Evolutionary conservation across 352 stramenopile genomes (phyloP).

Genomic region (Globisporangium perplexum): DNA sequence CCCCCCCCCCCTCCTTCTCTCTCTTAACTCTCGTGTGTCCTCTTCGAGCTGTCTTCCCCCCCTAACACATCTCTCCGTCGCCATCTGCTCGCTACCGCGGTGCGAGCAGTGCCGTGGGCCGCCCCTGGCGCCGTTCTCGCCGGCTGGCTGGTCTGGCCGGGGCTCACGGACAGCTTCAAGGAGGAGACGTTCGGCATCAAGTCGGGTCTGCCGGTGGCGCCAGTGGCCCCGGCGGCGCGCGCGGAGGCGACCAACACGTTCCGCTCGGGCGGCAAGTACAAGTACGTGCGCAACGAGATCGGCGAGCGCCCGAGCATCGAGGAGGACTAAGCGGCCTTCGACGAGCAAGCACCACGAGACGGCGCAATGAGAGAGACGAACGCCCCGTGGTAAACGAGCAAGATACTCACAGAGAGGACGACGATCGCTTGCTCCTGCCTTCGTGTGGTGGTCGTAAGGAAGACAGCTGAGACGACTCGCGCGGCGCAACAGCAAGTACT

Average conservation of each 20-base stretch:
- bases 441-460: neutral
- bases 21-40: too few species aligned
- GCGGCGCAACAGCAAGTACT: neutral
- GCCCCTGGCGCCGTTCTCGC: slow-evolving; percentile 41
- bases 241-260: slow-evolving; percentile 22
- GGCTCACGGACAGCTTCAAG: slow-evolving; percentile 67
- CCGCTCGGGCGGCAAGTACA: slow-evolving; percentile 65
- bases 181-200: slow-evolving; percentile 62
- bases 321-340: slow-evolving; percentile 31
- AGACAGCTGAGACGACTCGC: neutral
- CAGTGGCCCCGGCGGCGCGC: slow-evolving; percentile 9
- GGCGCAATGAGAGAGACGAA: too few species aligned
- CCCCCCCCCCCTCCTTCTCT: too few species aligned
- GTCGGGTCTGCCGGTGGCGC: slow-evolving; percentile 17
- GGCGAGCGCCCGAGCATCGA: slow-evolving; percentile 68
- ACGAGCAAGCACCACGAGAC: neutral
- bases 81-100: too few species aligned
- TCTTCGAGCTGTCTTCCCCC: too few species aligned
- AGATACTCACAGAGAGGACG: neutral
- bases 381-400: neutral
- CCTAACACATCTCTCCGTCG: too few species aligned
- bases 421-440: neutral
- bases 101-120: slow-evolving; percentile 36
- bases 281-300: slow-evolving; percentile 68
- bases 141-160: slow-evolving; percentile 70